Conservation (phyloP, 2,329 filamentous ascomycete species). For the Ceratocystis diversiconidia region DNA sequence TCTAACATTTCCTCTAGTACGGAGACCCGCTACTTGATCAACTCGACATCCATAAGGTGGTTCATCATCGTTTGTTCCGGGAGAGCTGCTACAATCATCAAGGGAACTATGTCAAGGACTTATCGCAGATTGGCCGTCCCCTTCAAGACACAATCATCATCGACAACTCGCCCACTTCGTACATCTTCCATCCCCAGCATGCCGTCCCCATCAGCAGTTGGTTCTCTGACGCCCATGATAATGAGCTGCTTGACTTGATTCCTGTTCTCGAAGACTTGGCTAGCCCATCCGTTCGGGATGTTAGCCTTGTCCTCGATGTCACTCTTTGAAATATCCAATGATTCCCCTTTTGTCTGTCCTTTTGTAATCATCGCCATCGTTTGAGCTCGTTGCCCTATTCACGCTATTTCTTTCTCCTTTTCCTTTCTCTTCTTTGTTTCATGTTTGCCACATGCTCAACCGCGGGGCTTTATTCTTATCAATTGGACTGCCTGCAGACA, state of each 20-base stretch:
- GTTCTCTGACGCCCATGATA: conserved; percentile 99
- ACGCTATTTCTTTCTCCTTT: conserved; percentile 20
- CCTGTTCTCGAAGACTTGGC: conserved; percentile 96
- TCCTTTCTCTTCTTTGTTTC: conserved; percentile 22
- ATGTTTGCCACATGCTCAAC: conserved; percentile 19
- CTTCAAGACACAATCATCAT: conserved; percentile 98
- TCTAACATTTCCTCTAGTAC: conserved; percentile 43
- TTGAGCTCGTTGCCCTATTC: conserved; percentile 22
- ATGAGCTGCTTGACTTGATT: conserved; percentile 92
- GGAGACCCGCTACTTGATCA: conserved; percentile 92
- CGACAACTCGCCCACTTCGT: conserved; percentile 96
- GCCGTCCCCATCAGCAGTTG: conserved; percentile 98
- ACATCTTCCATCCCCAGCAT: conserved; percentile 98
- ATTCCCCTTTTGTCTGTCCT: conserved; percentile 22
- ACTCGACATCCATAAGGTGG: conserved; percentile 90
- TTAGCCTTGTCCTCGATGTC: conserved; percentile 95
- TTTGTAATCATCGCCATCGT: conserved; percentile 20
- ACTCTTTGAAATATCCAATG: conserved; percentile 40
- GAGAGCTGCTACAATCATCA: conserved; percentile 99
- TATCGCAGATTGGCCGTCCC: conserved; percentile 91
- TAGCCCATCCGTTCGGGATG: conserved; percentile 74
- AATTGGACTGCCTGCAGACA: not conserved
- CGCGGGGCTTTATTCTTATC: not conserved
- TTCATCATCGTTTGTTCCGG: conserved; percentile 90
- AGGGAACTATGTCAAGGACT: conserved; percentile 98